A percentile compares a stretch with the other conserved stretches of the same genome.
These are phyloP conservation scores for Brettanomyces nanus DNA, from an alignment of 805 yeast genomes.

Conservation along the genomic window DNA sequence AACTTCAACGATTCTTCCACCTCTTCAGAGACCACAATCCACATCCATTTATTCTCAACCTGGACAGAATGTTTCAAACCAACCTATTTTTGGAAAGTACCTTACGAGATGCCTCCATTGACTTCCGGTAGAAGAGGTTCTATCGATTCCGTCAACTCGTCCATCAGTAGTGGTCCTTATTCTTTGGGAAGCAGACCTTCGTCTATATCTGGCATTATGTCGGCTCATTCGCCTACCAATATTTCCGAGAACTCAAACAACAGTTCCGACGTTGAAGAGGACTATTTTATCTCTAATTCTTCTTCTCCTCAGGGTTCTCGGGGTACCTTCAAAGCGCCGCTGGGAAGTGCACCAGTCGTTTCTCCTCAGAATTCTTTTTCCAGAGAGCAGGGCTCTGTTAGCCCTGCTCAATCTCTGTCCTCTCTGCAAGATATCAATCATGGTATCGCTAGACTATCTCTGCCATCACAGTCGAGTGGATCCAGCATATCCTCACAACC, in stretches of 20 bases:
- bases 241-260: constrained; percentile 14
- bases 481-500: neutral
- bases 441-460: neutral
- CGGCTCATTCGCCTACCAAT: neutral
- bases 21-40: constrained; percentile 14
- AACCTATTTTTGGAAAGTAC: constrained; percentile 49
- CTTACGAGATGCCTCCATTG: constrained; percentile 43
- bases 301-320: constrained; percentile 15
- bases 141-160: constrained; percentile 41
- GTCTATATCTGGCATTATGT: neutral
- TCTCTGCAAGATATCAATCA: constrained; percentile 19
- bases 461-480: neutral
- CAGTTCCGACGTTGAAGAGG: constrained; percentile 29
- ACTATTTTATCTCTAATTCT: constrained; percentile 17
- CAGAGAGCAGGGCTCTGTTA: neutral
- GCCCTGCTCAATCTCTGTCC: constrained; percentile 10
- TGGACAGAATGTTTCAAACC: constrained; percentile 6
- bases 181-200: constrained; percentile 11
- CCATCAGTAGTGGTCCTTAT: constrained; percentile 26
- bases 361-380: constrained; percentile 1
- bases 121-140: constrained; percentile 30
- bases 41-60: constrained; percentile 12
- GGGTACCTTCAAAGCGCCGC: constrained; percentile 18
- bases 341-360: neutral
- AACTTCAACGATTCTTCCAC: constrained; percentile 12